phyloP scores from a whole-genome alignment of 768 basidiomycete genomes.

The Hygrocybe punicea region DNA sequence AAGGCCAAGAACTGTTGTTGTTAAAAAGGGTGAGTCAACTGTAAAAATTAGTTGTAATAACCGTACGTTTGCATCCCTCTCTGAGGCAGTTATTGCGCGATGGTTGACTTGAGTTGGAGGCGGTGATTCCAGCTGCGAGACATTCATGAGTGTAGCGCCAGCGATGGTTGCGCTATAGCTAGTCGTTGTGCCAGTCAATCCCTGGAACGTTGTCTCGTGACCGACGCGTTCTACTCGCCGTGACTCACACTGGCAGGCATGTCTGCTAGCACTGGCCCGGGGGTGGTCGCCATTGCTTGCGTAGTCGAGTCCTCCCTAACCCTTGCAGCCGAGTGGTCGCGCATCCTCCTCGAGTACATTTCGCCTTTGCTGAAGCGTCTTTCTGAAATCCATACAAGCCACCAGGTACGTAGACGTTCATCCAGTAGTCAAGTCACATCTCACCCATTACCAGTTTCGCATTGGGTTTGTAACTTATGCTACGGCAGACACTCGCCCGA shows the following conservation, averaged over 20 bases:
- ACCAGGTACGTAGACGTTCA: slow-evolving; percentile 34
- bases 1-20: slow-evolving; percentile 51
- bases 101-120: background rate
- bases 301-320: slow-evolving; percentile 60
- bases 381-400: slow-evolving; percentile 38
- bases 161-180: too few species aligned
- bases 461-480: slow-evolving; percentile 64
- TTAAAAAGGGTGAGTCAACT: slow-evolving; percentile 7
- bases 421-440: background rate
- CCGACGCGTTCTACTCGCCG: background rate
- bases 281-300: slow-evolving; percentile 48
- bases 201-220: too few species aligned
- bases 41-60: slow-evolving; percentile 7
- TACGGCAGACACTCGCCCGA: slow-evolving; percentile 51
- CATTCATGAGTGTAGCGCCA: background rate
- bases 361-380: slow-evolving; percentile 51
- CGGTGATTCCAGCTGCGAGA: slow-evolving; percentile 1
- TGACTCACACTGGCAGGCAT: background rate
- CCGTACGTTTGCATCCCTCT: slow-evolving; percentile 35
- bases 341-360: slow-evolving; percentile 47
- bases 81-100: background rate
- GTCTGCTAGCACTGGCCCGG: background rate
- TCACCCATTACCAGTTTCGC: slow-evolving; percentile 26
- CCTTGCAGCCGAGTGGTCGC: slow-evolving; percentile 52
- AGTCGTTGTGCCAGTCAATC: too few species aligned